Percentiles rank a stretch among this genome's conserved stretches.
These are phyloP conservation scores for Paulownia fortunei DNA, from an alignment of 257 asterid genomes.

Conservation along the genomic window DNA sequence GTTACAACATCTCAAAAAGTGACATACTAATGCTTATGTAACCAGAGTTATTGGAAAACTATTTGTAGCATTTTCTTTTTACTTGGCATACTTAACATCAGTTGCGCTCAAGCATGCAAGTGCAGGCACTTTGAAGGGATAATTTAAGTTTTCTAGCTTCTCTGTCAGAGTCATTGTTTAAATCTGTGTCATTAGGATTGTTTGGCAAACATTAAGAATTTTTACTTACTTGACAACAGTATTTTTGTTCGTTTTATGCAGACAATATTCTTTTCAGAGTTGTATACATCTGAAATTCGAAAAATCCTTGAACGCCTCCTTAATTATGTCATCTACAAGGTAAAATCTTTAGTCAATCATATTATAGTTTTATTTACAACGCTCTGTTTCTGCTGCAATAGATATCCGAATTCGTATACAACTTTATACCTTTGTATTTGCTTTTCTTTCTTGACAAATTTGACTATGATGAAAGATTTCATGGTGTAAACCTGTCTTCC, in stretches of 20 bases:
- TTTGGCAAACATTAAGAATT: not conserved
- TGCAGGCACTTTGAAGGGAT: too few relatives aligned
- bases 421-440: conserved; percentile 14
- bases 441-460: conserved; percentile 16
- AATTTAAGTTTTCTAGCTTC: too few relatives aligned
- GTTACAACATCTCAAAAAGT: not conserved
- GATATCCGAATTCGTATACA: not conserved
- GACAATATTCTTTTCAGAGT: conserved; percentile 86
- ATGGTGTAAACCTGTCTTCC: not conserved
- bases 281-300: conserved; percentile 80
- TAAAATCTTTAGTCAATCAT: conserved; percentile 32
- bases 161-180: not conserved
- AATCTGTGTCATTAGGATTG: not conserved
- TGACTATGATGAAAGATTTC: conserved; percentile 12
- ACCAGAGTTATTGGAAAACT: not conserved
- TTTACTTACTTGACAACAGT: conserved; percentile 26
- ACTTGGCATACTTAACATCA: not conserved
- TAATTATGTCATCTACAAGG: conserved; percentile 91
- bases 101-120: not conserved
- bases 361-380: not conserved
- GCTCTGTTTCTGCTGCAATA: conserved; percentile 24
- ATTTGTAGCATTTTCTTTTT: not conserved
- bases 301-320: conserved; percentile 85
- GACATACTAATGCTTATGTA: not conserved
- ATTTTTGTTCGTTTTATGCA: conserved; percentile 46